Base-by-base conservation (phyloP, 805 yeast genomes). In the Vanderwaltozyma verrucispora region DNA sequence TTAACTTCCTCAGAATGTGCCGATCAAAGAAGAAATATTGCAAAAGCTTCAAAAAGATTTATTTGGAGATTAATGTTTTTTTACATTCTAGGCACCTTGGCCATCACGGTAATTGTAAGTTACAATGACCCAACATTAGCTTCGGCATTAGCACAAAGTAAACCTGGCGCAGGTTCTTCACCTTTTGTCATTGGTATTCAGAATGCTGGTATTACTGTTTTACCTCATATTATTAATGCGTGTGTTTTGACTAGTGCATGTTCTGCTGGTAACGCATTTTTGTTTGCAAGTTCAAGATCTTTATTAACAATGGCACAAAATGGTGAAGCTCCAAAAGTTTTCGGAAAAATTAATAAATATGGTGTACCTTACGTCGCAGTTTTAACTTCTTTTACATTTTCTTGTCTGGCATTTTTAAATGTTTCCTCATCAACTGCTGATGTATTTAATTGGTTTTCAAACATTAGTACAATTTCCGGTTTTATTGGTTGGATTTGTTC, bases 111-210 rank as follows among this genome's bases (percentile, higher is more conserved):
- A 58, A 70, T 77, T 43, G 84, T 76, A 36, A 66, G 76, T 32
- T 67, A 67, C 35, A 67, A 63, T 35, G 77, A 76, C 49, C 60
- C 65, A 18, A 61, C 64, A 35, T 63, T 79, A 41, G 59, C 72
- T 47, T 48, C 47, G 33, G 73, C 72, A 14, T 58, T 71, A 47
- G 65, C 62, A n/a, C 61, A 64, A 27, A 79, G 77, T 47, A 60
- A 63, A 30, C 48, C 64, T n/a, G 74, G 76, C 44, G 81, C 81
- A 19, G 69, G 77, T 23, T 77, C 79, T 14, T 75, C 80, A 24
- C 82, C 83, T 3, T 77, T 75, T 46, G 81, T 77, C 38, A 69
- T 77, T 49, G 82, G 80, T 33, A 75, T 72, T 49, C 70, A 69
- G 59, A 71, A 67, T 50, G 80, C 78, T 5, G 80, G 80, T 40